These are phyloP conservation scores for Diaporthe aspalathi DNA, from an alignment of 2,329 filamentous ascomycete species.

Conservation along the genomic window DNA sequence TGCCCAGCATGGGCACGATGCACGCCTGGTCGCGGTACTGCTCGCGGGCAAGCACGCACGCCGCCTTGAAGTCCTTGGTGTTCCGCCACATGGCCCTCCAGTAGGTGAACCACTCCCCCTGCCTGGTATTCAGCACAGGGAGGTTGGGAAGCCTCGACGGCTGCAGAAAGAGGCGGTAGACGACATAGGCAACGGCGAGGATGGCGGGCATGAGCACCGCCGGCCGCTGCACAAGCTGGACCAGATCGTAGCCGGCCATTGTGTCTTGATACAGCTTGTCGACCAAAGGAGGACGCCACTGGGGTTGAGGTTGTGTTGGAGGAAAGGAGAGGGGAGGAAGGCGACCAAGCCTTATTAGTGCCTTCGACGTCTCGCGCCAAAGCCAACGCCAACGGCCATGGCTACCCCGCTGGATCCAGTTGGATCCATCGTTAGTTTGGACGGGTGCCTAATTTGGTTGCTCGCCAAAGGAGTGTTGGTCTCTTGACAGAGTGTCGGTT, in stretches of 20 bases:
- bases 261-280: neutral
- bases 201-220: slow-evolving; percentile 43
- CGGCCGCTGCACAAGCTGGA: slow-evolving; percentile 42
- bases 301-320: neutral
- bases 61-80: slow-evolving; percentile 45
- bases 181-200: slow-evolving; percentile 42
- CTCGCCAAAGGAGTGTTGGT: neutral
- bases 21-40: slow-evolving; percentile 44
- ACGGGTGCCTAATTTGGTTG: neutral
- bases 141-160: slow-evolving; percentile 45
- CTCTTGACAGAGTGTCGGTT: slow-evolving; percentile 11
- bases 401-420: neutral
- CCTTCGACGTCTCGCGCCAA: neutral
- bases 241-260: slow-evolving; percentile 19
- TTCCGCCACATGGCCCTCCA: slow-evolving; percentile 48
- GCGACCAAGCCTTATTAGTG: neutral
- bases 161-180: slow-evolving; percentile 45
- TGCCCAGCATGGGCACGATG: slow-evolving; percentile 44
- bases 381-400: neutral
- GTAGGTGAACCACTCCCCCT: slow-evolving; percentile 50
- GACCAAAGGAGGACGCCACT: neutral
- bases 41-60: slow-evolving; percentile 43
- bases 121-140: slow-evolving; percentile 47
- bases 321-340: neutral
- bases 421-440: neutral